Evolutionary conservation across 495 filamentous ascomycete genomes (phyloP).

Genomic region (Trichoderma reesei): DNA sequence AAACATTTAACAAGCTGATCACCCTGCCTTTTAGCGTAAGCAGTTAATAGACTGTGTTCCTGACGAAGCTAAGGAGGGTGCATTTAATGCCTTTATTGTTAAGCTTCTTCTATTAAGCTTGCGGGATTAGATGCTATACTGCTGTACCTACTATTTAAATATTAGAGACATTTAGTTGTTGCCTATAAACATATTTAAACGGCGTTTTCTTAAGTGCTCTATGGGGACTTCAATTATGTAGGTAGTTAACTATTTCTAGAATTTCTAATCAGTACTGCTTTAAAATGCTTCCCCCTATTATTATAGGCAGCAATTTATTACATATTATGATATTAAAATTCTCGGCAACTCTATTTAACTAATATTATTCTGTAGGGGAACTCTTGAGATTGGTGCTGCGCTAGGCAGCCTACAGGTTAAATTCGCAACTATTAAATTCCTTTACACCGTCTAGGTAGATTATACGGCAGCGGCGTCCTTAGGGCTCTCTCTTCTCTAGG

Average conservation of each 20-base stretch:
- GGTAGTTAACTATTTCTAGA: background rate
- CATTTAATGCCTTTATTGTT: too few relatives aligned
- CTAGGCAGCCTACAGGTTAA: too few relatives aligned
- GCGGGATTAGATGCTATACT: background rate
- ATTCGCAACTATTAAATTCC: too few relatives aligned
- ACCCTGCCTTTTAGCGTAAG: background rate
- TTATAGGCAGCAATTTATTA: background rate
- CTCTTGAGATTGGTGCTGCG: too few relatives aligned
- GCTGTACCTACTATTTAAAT: background rate
- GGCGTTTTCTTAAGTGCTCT: background rate
- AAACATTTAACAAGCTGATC: background rate
- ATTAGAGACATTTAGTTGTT: background rate
- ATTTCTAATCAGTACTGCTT: background rate
- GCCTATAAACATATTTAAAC: too few relatives aligned
- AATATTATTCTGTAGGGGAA: background rate
- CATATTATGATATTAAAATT: slow-evolving; percentile 8
- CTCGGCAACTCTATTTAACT: background rate
- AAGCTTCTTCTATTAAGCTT: too few relatives aligned
- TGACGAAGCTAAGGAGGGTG: background rate
- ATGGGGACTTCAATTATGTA: too few relatives aligned
- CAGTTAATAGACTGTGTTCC: background rate
- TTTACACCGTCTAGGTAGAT: too few relatives aligned
- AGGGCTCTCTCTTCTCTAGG: too few relatives aligned
- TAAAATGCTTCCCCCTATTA: background rate
- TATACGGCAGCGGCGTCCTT: too few relatives aligned